Evolutionary conservation across 2,329 filamentous ascomycete genomes (phyloP).

Genomic region (Chaetothyriales sp.): DNA sequence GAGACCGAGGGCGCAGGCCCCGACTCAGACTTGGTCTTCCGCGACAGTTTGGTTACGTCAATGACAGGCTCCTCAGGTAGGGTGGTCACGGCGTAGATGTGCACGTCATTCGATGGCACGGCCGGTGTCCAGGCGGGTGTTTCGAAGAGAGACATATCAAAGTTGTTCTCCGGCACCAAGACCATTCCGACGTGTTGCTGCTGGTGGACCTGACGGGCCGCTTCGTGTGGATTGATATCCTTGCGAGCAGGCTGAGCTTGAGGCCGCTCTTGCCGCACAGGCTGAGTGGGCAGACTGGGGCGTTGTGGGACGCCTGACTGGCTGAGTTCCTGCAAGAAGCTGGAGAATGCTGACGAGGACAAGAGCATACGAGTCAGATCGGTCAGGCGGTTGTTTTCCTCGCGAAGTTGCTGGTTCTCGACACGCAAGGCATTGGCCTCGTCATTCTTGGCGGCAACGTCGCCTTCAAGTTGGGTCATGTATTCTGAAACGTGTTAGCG

Average conservation of each 20-base stretch:
- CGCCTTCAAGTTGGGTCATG: conserved; percentile 81
- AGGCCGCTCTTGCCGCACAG: conserved; percentile 23
- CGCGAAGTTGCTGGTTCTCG: conserved; percentile 66
- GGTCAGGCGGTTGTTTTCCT: conserved; percentile 69
- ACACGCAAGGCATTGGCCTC: conserved; percentile 67
- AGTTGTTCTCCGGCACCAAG: conserved; percentile 63
- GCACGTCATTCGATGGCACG: conserved; percentile 31
- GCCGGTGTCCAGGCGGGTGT: conserved; percentile 34
- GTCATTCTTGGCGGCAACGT: conserved; percentile 68
- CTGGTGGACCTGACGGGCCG: conserved; percentile 36
- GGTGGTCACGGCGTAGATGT: conserved; percentile 53
- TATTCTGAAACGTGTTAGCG: conserved; percentile 63
- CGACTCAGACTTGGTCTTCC: conserved; percentile 40
- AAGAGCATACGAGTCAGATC: conserved; percentile 70
- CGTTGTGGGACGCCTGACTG: conserved; percentile 37
- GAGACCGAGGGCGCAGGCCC: background rate
- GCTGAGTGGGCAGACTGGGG: conserved; percentile 21
- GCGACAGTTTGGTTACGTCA: conserved; percentile 48
- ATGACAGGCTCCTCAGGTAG: conserved; percentile 51
- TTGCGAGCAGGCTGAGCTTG: conserved; percentile 39
- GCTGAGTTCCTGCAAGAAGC: conserved; percentile 59
- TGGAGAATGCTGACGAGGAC: conserved; percentile 66
- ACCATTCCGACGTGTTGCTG: conserved; percentile 60
- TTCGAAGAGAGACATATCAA: conserved; percentile 59
- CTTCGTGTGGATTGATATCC: conserved; percentile 48